A percentile compares a stretch with the other conserved stretches of the same genome.
Conservation (phyloP, 2,329 filamentous ascomycete genomes). For the Calcarisporium arbuscula region DNA sequence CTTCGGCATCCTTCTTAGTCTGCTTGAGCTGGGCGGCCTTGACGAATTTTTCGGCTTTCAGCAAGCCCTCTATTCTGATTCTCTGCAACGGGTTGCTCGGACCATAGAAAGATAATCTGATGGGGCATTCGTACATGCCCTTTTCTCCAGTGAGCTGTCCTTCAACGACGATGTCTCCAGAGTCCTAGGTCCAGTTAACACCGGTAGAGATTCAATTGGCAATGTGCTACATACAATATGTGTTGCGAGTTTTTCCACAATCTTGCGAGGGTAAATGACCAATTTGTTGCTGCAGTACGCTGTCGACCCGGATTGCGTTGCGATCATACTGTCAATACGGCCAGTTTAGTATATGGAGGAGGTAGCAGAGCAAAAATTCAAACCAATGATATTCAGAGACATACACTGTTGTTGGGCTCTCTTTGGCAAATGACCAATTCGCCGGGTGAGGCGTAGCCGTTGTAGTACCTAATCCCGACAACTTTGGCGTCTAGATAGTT, state of each 20-base stretch:
- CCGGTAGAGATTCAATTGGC: conserved; percentile 16
- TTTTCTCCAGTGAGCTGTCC: conserved; percentile 63
- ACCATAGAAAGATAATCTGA: conserved; percentile 64
- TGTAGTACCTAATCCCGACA: conserved; percentile 53
- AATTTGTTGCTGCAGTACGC: conserved; percentile 68
- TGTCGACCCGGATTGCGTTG: conserved; percentile 74
- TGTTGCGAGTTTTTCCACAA: conserved; percentile 65
- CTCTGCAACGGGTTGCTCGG: conserved; percentile 49
- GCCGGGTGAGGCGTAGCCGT: conserved; percentile 53
- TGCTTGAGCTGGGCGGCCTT: conserved; percentile 49
- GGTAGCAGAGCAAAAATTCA: too few species aligned
- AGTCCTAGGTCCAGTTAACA: conserved; percentile 49
- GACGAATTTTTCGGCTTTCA: conserved; percentile 61
- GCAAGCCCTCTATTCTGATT: conserved; percentile 48
- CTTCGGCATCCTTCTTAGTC: conserved; percentile 47
- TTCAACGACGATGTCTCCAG: conserved; percentile 57
- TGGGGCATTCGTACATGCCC: conserved; percentile 63
- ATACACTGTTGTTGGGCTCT: conserved; percentile 57
- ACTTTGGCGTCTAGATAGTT: conserved; percentile 36
- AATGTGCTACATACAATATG: conserved; percentile 62
- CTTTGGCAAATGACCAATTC: conserved; percentile 58
- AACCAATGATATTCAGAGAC: too few species aligned
- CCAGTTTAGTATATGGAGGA: too few species aligned
- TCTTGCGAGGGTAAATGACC: conserved; percentile 65
- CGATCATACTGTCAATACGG: conserved; percentile 47